Evolutionary conservation across 495 filamentous ascomycete genomes (phyloP).

Genomic region (Aspergillus homomorphus): DNA sequence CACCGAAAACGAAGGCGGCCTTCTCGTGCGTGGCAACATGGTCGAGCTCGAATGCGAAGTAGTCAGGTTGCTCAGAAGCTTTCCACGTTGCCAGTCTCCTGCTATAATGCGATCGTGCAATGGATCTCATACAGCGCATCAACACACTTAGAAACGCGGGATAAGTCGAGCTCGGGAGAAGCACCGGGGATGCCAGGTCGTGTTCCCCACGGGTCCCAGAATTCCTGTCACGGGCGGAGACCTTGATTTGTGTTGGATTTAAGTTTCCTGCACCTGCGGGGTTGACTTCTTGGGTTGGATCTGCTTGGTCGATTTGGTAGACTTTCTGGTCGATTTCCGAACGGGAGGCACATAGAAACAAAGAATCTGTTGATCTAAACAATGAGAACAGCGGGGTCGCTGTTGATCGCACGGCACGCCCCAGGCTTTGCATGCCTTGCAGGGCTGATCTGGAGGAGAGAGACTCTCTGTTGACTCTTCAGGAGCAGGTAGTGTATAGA

Average conservation of each 20-base stretch:
- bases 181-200: not conserved
- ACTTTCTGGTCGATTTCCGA: slow-evolving; percentile 13
- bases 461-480: not conserved
- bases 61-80: too few relatives aligned
- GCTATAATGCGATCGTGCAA: too few relatives aligned
- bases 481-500: not conserved
- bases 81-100: too few relatives aligned
- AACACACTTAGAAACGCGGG: too few relatives aligned
- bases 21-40: too few relatives aligned
- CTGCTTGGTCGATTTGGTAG: slow-evolving; percentile 4
- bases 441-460: slow-evolving; percentile 10
- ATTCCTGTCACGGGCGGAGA: not conserved
- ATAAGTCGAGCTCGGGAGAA: not conserved
- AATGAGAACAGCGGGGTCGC: slow-evolving; percentile 36
- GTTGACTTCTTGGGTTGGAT: not conserved
- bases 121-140: too few relatives aligned
- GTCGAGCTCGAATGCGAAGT: too few relatives aligned
- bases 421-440: slow-evolving; percentile 35
- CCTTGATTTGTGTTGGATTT: too few relatives aligned
- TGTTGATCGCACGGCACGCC: slow-evolving; percentile 33
- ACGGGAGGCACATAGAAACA: slow-evolving; percentile 38
- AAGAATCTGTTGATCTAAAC: slow-evolving; percentile 35
- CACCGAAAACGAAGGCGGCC: slow-evolving; percentile 21
- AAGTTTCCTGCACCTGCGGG: not conserved
- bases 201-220: not conserved